Conservation (phyloP, 164 flowering plant genomes). For the Akebia trifoliata region DNA sequence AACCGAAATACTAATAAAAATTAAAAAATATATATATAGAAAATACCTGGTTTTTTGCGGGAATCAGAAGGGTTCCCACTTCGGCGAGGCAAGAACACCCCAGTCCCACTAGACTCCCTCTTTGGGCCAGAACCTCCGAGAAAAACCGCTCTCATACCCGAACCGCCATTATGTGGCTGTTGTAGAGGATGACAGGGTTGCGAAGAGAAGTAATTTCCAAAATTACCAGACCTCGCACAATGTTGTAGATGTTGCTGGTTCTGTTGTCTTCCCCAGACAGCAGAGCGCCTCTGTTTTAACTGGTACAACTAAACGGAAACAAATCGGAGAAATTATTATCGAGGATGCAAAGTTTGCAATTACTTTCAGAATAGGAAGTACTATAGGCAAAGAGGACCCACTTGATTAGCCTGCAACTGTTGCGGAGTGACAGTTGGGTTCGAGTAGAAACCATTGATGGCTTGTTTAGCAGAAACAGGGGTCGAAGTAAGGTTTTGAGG, state of each 20-base stretch:
- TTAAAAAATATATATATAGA: not conserved
- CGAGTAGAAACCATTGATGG: constrained; percentile 14
- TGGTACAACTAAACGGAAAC: constrained; percentile 37
- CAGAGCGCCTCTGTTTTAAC: constrained; percentile 34
- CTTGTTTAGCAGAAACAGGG: constrained; percentile 14
- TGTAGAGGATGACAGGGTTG: constrained; percentile 67
- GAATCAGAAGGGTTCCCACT: constrained; percentile 26
- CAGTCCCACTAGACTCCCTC: constrained; percentile 49
- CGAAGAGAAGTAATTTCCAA: constrained; percentile 28
- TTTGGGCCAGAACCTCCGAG: constrained; percentile 39
- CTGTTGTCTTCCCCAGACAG: constrained; percentile 27
- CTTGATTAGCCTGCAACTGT: constrained; percentile 38
- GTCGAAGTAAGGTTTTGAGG: constrained; percentile 24
- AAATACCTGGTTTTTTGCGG: constrained; percentile 49
- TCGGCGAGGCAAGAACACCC: constrained; percentile 64
- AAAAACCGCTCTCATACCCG: constrained; percentile 54
- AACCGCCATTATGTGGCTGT: constrained; percentile 21
- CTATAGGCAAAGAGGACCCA: too few species aligned
- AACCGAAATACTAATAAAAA: not conserved
- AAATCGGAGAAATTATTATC: too few species aligned
- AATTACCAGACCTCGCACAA: constrained; percentile 12
- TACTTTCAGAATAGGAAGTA: too few species aligned
- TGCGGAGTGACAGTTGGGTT: constrained; percentile 32
- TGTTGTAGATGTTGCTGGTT: constrained; percentile 16
- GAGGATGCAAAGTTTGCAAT: too few species aligned